Conservation (phyloP, 495 filamentous ascomycete species). For the Talaromyces nanjingensis region DNA sequence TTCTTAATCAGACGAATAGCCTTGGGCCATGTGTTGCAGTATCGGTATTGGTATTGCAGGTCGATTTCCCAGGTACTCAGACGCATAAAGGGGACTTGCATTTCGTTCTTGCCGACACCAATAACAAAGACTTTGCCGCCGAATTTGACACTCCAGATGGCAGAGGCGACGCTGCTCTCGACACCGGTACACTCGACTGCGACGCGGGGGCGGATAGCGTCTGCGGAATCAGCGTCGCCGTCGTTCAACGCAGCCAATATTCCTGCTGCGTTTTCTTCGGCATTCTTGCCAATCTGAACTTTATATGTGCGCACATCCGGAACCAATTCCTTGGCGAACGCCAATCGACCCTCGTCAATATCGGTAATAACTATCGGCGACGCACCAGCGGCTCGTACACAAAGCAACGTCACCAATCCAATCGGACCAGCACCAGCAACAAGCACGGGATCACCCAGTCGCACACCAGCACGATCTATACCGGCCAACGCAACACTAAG, state of each 20-base stretch:
- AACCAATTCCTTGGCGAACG: constrained; percentile 73
- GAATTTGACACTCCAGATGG: constrained; percentile 84
- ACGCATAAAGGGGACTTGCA: constrained; percentile 89
- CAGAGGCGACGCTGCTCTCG: constrained; percentile 76
- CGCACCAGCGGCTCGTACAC: constrained; percentile 74
- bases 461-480: constrained; percentile 69
- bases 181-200: constrained; percentile 88
- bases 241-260: constrained; percentile 51
- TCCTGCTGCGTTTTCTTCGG: constrained; percentile 62
- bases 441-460: constrained; percentile 74
- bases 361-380: constrained; percentile 86
- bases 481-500: constrained; percentile 79
- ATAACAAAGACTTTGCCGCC: constrained; percentile 92
- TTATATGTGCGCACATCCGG: constrained; percentile 70
- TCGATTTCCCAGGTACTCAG: constrained; percentile 86
- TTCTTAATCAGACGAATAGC: constrained; percentile 83
- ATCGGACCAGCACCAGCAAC: constrained; percentile 91
- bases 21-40: constrained; percentile 90
- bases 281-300: constrained; percentile 55
- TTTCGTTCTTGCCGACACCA: constrained; percentile 89
- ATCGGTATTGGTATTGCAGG: constrained; percentile 92
- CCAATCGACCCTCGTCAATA: constrained; percentile 76
- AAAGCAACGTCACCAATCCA: constrained; percentile 77
- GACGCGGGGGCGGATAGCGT: constrained; percentile 66
- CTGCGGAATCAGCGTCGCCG: constrained; percentile 42